Evolutionary conservation across 306 rosid species (phyloP), one percentile per base, ranked within the genome.

Genomic region (Dryas octopetala): DNA sequence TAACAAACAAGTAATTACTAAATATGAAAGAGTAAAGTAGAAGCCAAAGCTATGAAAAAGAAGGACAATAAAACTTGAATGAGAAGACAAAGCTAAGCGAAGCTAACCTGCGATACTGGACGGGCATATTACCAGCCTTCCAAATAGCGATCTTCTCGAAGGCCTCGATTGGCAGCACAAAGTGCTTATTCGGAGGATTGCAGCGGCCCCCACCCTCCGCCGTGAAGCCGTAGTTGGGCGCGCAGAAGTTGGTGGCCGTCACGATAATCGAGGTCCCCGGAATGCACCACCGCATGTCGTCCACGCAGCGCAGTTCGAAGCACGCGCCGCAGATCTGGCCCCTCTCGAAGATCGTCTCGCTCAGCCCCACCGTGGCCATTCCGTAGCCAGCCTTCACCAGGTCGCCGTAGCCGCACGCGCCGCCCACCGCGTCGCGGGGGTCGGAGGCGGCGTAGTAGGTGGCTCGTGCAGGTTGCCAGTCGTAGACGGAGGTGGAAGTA

Each of bases 271-370:
- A 90, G 10, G 97, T 94, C 6, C 97, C 98, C 0, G 96, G 90
- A 2, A 91, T 83, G 74, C 98, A 94, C 98, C 97, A 94, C 9
- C 91, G 87, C n/a, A 80, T 88, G 52, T 94, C 98, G 12, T 94
- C 94, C 0, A 94, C 97, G 47, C 98, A 94, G 7, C 80, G 68
- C 2, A 94, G 78, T 86, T 88, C 83, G 75, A 89, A 91, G 87
- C 98, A 94, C 62, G 98, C 98, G 76, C 98, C 98, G 49, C 98
- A 94, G 98, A 94, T 94, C 98, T 88, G 96, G 23, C 98, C 98
- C 0, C 96, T 89, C 71, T 87, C 94, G 72, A 88, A 94, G 65
- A 94, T 59, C 4, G 86, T 17, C 83, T 94, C 93, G 60, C 98
- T 94, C 10, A 94, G 86, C 1, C 98, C 98, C 23, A 85, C 98